phyloP scores from a whole-genome alignment of 495 filamentous ascomycete genomes.

The Extremus antarcticus region DNA sequence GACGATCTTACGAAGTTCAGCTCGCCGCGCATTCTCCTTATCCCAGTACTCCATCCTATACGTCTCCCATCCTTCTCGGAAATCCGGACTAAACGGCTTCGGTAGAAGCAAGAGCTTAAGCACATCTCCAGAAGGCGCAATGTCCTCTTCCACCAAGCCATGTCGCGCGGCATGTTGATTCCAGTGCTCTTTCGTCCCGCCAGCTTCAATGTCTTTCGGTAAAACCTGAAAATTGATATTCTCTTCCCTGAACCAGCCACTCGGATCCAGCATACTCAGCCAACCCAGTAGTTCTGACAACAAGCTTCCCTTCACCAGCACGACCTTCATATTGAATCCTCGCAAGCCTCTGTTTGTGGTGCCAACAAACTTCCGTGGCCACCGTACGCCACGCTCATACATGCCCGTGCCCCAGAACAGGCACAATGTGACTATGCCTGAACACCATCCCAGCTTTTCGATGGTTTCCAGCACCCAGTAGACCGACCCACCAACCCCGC shows the following conservation, averaged over 20 bases:
- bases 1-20: slow-evolving; percentile 56
- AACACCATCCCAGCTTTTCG: slow-evolving; percentile 79
- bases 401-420: slow-evolving; percentile 89
- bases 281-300: slow-evolving; percentile 64
- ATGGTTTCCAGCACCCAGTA: slow-evolving; percentile 90
- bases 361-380: slow-evolving; percentile 84
- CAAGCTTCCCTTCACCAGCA: slow-evolving; percentile 74
- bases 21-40: slow-evolving; percentile 81
- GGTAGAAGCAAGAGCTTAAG: slow-evolving; percentile 82
- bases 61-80: slow-evolving; percentile 94
- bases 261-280: slow-evolving; percentile 62
- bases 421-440: slow-evolving; percentile 68
- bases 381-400: slow-evolving; percentile 88
- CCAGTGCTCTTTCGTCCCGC: slow-evolving; percentile 5
- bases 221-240: slow-evolving; percentile 14
- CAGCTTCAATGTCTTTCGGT: slow-evolving; percentile 14
- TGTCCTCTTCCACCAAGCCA: slow-evolving; percentile 55
- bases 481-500: slow-evolving; percentile 77
- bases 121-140: slow-evolving; percentile 79
- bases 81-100: slow-evolving; percentile 88
- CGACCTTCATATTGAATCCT: slow-evolving; percentile 89
- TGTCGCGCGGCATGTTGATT: slow-evolving; percentile 1
- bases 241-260: slow-evolving; percentile 47
- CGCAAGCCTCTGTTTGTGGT: slow-evolving; percentile 81
- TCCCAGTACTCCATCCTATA: slow-evolving; percentile 95